Base-by-base conservation (phyloP, 805 yeast species). In the Lachancea thermotolerans region DNA sequence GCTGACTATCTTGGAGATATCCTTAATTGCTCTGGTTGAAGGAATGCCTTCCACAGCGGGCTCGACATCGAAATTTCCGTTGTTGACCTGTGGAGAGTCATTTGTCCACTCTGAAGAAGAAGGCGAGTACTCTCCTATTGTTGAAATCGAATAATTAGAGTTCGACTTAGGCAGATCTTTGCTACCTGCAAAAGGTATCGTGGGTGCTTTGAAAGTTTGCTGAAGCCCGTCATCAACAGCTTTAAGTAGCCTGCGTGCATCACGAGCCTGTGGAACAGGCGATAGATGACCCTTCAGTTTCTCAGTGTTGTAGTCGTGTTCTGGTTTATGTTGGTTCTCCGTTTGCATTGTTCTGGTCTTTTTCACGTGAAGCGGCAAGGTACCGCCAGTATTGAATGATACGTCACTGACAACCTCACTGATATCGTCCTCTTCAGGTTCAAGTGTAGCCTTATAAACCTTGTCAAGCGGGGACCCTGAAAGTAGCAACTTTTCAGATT, bases 71-170 rank as follows among this genome's bases (percentile, higher is more conserved):
- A 53, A 53, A 33, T 49, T 57, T 16, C 41, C 37, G 28, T 44
- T 50, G 25, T 39, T 51, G 17, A 51, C 39, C 36, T 60, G 65
- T 8, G 73, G 73, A 7, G 72, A 66, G 31, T 68, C 74, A 46
- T 59, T 60, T 5, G 68, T 65, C 56, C 70, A 61, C 42, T 71
- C 75, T 1, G 73, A 69, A 2, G 74, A 69, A 6, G 72, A 67
- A 15, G 76, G 75, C 2, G 75, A 70, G 53, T 65, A 72, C 11
- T 72, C 73, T 0, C 76, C 76, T 35, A 72, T 70, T 2, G 64
- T 60, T 1, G 74, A 68, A 12, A 69, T 68, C 8, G 69, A 61
- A 21, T 59, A 59, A 35, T 66, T 66, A 2, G 64, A 60, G 33
- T 57, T 60, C 34, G 62, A 67, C 47, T 53, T 50, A 15, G 45